Evolutionary conservation across 2,329 filamentous ascomycete species (phyloP), one percentile per base, ranked within the genome.

Genomic region (Trematosphaeria pertusa): DNA sequence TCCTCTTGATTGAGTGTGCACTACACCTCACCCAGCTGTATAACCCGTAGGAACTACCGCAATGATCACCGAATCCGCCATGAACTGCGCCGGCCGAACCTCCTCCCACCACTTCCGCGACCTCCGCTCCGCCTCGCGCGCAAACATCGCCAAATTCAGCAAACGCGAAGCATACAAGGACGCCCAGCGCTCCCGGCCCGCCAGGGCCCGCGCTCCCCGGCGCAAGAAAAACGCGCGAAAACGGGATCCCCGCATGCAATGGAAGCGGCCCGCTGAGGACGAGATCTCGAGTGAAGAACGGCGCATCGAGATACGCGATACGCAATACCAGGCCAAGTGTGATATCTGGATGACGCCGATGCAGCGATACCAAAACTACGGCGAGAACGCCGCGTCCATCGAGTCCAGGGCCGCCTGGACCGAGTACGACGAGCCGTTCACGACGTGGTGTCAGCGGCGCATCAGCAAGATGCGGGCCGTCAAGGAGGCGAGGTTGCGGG

Each of bases 111-210:
- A 37, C 8, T 54, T 50, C 38, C 15, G 24, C 7, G 54, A 52
- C 37, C 31, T 57, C 3, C 49, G 52, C 24, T 53, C 52, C 15
- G 46, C 52, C 12, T 41, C 32, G 19, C 47, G 20, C 32, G 47
- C 48, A 1, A 30, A 38, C n/a, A n/a, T n/a, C n/a, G 24, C 12
- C 24, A 28, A 28, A 28, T 28, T 12, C 24, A 7, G 24, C 24
- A 8, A 7, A 7, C 24, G 24, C 24, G 12, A 28, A 28, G 8
- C 7, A 7, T 12, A 28, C 24, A 8, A 7, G 8, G 8, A 28
- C 24, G 8, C 8, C 12, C 24, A 7, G 7, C 8, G 7, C 24
- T 28, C 24, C 24, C 12, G 12, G 8, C 12, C 24, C 24, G 24
- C 7, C 8, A 7, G 24, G 8, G 8, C 8, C 24, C 7, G 24